A percentile compares a stretch with the other conserved stretches of the same genome.
phyloP scores from a whole-genome alignment of 148 eudicot genomes.

The Limonium bicolor region DNA sequence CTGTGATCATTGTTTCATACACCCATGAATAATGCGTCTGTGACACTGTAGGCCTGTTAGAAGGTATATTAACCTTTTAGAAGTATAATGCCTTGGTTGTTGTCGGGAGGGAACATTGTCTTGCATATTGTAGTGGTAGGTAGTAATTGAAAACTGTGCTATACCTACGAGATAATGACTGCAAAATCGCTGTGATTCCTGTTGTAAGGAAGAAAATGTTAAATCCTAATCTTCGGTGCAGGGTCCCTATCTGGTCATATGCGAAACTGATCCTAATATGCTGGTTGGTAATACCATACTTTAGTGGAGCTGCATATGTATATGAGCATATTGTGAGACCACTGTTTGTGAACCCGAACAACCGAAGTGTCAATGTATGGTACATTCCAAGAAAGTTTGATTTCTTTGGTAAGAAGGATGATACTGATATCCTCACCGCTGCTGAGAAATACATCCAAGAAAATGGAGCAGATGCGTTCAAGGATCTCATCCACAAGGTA shows the following conservation, averaged over 20 bases:
- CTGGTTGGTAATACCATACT: conserved; percentile 95
- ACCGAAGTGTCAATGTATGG: conserved; percentile 43
- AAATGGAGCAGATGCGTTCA: conserved; percentile 56
- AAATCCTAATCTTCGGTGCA: conserved; percentile 8
- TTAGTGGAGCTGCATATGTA: conserved; percentile 91
- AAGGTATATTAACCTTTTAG: no score
- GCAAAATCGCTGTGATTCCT: background rate
- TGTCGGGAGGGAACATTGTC: no score
- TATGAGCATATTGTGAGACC: conserved; percentile 80
- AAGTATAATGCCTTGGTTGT: no score
- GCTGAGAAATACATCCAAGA: conserved; percentile 73
- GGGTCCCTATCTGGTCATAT: conserved; percentile 91
- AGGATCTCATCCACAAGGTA: conserved; percentile 47
- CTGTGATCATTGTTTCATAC: no score
- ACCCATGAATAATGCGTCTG: no score
- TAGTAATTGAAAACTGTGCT: no score
- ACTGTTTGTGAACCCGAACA: conserved; percentile 31
- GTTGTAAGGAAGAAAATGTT: background rate
- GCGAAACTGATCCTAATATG: conserved; percentile 63
- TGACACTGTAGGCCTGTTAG: no score
- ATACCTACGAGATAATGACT: no score
- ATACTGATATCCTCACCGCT: conserved; percentile 46
- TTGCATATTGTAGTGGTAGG: no score
- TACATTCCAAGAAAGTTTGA: conserved; percentile 55
- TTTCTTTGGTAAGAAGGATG: conserved; percentile 33